Evolutionary conservation across 768 basidiomycete species (phyloP), one percentile per base, ranked within the genome.

Genomic region (Suillus fuscotomentosus): DNA sequence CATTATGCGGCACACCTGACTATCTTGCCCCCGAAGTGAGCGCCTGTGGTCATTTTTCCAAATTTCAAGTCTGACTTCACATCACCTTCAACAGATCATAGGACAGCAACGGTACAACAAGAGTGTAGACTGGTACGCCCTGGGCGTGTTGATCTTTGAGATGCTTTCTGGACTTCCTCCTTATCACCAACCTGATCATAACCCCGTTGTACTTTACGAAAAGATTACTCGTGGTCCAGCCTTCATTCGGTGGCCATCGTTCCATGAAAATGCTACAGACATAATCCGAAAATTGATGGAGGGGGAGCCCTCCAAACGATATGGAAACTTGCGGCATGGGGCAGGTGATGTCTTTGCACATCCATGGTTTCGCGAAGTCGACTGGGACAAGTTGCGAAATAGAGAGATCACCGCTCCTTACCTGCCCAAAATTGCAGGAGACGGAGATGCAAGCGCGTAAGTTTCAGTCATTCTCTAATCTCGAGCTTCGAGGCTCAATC

Each of bases 71-170:
- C 17, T 24, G 17, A 24, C 56, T 34, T 27, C 45, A 61, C 9
- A 20, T 38, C 36, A 41, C 15, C 24, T 6, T 45, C 17, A 43
- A 22, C 54, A 92, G 91, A 87, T 94, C 76, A 90, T 88, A 73
- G 87, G 83, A 20, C 89, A 92, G 73, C 85, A 87, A 63, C 84
- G 95, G 7, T 99, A 99, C 75, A 97, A 96, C 73, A 97, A 97
- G 76, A 91, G 89, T 63, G 97, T 98, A 2, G 97, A 99, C 73
- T 99, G 96, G 96, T 99, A 98, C 79, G 97, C 97, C 1, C 85
- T 98, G 60, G 97, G 97, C 60, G 94, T 99, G 62, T 88, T 99
- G 66, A 91, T 96, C 63, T 99, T 92, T 74, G 97, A 99, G 78
- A 98, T 99, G 96, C 85, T 99, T 51, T 95, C 92, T 0, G 97